phyloP scores from a whole-genome alignment of 495 filamentous ascomycete species.

The Penicillium manginii region DNA sequence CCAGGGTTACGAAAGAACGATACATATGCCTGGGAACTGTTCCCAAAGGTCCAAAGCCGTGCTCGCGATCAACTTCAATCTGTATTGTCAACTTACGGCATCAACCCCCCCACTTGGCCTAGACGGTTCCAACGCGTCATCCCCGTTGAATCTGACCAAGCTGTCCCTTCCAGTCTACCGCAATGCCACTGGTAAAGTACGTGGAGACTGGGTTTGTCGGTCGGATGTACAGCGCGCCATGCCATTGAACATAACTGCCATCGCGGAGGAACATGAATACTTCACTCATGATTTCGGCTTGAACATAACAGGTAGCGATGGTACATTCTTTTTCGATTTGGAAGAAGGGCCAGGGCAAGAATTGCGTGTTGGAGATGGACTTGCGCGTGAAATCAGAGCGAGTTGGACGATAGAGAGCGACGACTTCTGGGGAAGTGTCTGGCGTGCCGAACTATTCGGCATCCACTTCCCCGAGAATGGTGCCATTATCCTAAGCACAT shows the following conservation, averaged over 20 bases:
- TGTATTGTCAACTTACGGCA: slow-evolving; percentile 42
- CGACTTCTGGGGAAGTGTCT: slow-evolving; percentile 65
- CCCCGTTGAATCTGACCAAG: slow-evolving; percentile 44
- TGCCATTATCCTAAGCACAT: slow-evolving; percentile 77
- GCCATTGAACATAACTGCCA: slow-evolving; percentile 55
- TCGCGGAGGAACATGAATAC: slow-evolving; percentile 52
- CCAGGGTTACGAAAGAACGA: slow-evolving; percentile 75
- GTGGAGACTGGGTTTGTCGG: slow-evolving; percentile 74
- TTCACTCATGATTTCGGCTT: slow-evolving; percentile 62
- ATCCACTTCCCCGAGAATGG: slow-evolving; percentile 81
- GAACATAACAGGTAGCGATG: slow-evolving; percentile 66
- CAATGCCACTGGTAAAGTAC: slow-evolving; percentile 78
- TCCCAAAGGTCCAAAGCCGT: slow-evolving; percentile 58
- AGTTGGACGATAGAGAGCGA: slow-evolving; percentile 72
- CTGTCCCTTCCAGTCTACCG: slow-evolving; percentile 64
- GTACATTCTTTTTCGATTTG: slow-evolving; percentile 50
- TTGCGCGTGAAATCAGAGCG: slow-evolving; percentile 64
- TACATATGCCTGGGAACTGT: slow-evolving; percentile 71
- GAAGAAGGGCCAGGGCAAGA: slow-evolving; percentile 46
- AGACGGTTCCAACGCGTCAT: slow-evolving; percentile 45
- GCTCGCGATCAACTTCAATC: slow-evolving; percentile 54
- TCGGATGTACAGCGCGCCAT: slow-evolving; percentile 38
- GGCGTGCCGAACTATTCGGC: slow-evolving; percentile 76
- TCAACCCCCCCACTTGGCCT: slow-evolving; percentile 36
- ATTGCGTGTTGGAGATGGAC: slow-evolving; percentile 31